These are phyloP conservation scores for Pseudozyma sp. DNA, from an alignment of 1,284 basidiomycete species.

Conservation along the genomic window DNA sequence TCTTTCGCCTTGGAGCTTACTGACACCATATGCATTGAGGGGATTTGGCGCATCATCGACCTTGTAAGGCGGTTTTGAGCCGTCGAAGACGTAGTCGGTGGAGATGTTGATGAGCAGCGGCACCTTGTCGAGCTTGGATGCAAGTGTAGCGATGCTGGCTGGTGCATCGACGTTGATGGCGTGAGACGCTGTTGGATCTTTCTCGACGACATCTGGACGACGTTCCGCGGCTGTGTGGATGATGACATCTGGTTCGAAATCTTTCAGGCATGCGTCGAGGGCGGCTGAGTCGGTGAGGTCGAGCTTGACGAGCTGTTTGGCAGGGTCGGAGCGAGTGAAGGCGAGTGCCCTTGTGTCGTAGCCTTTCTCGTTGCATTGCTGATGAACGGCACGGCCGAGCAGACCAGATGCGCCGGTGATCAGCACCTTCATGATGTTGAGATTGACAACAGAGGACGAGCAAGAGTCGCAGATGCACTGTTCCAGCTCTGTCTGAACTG, in stretches of 20 bases:
- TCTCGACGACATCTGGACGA: constrained; percentile 67
- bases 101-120: constrained; percentile 72
- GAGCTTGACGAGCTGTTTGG: constrained; percentile 68
- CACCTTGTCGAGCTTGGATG: constrained; percentile 52
- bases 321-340: constrained; percentile 70
- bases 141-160: constrained; percentile 63
- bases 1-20: constrained; percentile 66
- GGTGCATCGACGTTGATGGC: constrained; percentile 72
- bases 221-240: constrained; percentile 73
- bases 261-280: constrained; percentile 69
- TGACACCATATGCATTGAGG: constrained; percentile 71
- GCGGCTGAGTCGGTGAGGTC: constrained; percentile 71
- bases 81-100: constrained; percentile 69
- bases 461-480: too few relatives aligned
- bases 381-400: constrained; percentile 71
- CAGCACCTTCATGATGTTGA: constrained; percentile 66
- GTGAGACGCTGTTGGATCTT: constrained; percentile 71
- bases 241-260: constrained; percentile 70
- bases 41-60: constrained; percentile 70
- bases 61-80: constrained; percentile 70
- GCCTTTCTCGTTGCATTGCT: constrained; percentile 30
- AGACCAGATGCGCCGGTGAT: constrained; percentile 72
- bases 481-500: too few relatives aligned
- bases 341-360: constrained; percentile 66
- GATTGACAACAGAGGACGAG: neutral